phyloP scores from a whole-genome alignment of 768 basidiomycete species.

The Artomyces pyxidatus region DNA sequence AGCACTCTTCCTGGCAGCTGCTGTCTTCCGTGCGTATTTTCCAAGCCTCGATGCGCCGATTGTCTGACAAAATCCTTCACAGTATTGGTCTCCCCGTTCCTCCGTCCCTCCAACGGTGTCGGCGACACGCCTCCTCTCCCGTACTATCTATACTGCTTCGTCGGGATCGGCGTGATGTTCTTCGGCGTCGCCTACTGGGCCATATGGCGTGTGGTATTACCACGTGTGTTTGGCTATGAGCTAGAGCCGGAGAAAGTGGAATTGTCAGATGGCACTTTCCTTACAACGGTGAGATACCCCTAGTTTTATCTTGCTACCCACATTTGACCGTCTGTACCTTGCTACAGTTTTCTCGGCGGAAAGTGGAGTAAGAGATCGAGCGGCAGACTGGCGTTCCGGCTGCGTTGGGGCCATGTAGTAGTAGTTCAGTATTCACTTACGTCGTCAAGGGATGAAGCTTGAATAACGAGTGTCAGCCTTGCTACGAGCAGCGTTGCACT shows the following conservation, averaged over 20 bases:
- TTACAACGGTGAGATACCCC: conserved; percentile 36
- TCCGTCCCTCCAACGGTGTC: conserved; percentile 42
- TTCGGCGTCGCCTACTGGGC: conserved; percentile 47
- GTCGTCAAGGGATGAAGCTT: too few relatives aligned
- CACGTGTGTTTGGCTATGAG: conserved; percentile 39
- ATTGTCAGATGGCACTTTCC: conserved; percentile 44
- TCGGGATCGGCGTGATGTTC: conserved; percentile 41
- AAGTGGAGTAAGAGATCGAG: too few relatives aligned
- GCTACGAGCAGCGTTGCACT: too few relatives aligned
- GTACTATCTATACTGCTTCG: conserved; percentile 51
- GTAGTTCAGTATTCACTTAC: too few relatives aligned
- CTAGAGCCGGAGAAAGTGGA: conserved; percentile 41
- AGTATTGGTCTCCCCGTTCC: conserved; percentile 51
- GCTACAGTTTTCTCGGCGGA: too few relatives aligned
- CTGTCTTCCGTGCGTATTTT: conserved; percentile 38
- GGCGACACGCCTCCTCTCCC: conserved; percentile 56
- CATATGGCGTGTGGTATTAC: conserved; percentile 42
- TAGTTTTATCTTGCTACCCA: too few relatives aligned
- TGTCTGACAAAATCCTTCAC: too few relatives aligned
- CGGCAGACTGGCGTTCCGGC: too few relatives aligned
- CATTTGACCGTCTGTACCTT: too few relatives aligned
- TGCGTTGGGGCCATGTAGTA: too few relatives aligned
- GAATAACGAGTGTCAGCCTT: too few relatives aligned
- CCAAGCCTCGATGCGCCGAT: neutral
- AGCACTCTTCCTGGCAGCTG: conserved; percentile 44